Evolutionary conservation across 2,329 filamentous ascomycete species (phyloP).

Genomic region (Fonsecaea erecta): DNA sequence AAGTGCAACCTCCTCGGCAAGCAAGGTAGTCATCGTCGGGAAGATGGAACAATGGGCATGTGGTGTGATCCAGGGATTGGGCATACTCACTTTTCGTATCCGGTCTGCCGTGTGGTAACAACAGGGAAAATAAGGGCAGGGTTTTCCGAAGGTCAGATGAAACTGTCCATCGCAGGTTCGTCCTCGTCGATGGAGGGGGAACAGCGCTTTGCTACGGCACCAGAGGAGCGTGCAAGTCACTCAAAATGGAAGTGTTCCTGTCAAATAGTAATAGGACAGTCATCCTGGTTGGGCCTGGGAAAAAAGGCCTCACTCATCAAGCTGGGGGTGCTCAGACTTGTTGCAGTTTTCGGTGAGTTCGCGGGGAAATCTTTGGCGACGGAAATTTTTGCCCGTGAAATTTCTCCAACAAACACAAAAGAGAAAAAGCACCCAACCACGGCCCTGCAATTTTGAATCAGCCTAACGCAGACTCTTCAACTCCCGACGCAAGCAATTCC

Average conservation of each 20-base stretch:
- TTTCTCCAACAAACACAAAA: constrained; percentile 2
- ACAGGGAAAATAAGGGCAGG: constrained; percentile 11
- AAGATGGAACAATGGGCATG: constrained; percentile 33
- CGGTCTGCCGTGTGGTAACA: constrained; percentile 23
- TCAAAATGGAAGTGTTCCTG: constrained; percentile 14
- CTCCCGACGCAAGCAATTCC: not conserved
- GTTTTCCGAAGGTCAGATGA: constrained; percentile 8
- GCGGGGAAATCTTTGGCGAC: constrained; percentile 18
- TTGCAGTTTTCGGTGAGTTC: constrained; percentile 9
- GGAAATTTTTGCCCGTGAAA: constrained; percentile 4
- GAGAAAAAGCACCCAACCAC: constrained; percentile 24
- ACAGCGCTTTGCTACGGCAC: not conserved
- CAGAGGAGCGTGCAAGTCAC: constrained; percentile 1
- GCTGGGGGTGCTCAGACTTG: not conserved
- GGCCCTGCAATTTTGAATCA: constrained; percentile 21
- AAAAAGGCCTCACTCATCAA: constrained; percentile 4
- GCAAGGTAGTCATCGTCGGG: constrained; percentile 54
- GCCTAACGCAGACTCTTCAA: not conserved
- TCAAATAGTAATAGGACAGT: constrained; percentile 3
- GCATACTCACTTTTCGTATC: constrained; percentile 33
- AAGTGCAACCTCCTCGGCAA: constrained; percentile 55
- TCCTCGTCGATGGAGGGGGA: not conserved
- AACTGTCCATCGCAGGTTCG: constrained; percentile 3
- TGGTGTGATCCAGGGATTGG: constrained; percentile 31
- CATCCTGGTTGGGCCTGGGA: constrained; percentile 5